Percentiles rank a stretch among this genome's conserved stretches.
phyloP scores from a whole-genome alignment of 2,329 filamentous ascomycete species.

The Phialophora verrucosa region DNA sequence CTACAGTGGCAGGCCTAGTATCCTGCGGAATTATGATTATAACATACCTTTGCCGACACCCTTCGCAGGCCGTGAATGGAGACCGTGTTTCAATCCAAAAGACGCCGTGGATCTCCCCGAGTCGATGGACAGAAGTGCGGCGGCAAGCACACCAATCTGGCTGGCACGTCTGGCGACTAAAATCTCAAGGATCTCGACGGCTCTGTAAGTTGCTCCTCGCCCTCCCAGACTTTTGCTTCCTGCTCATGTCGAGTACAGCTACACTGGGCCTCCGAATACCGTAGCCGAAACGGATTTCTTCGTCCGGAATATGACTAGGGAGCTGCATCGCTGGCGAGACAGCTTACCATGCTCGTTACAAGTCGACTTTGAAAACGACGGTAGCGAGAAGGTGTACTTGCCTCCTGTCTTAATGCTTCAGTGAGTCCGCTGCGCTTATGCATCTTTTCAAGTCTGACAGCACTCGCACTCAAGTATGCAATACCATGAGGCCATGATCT shows the following conservation, averaged over 20 bases:
- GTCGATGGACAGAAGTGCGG: too few species aligned
- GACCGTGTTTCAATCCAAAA: background rate
- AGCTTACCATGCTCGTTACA: slow-evolving; percentile 1
- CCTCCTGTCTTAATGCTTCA: background rate
- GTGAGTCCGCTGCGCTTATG: too few species aligned
- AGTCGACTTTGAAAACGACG: background rate
- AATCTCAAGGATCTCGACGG: background rate
- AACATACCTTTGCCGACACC: slow-evolving; percentile 2
- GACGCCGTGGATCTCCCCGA: background rate
- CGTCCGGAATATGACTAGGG: slow-evolving; percentile 8
- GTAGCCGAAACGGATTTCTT: background rate
- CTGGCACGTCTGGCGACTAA: background rate
- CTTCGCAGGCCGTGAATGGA: background rate
- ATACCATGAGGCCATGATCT: slow-evolving; percentile 10
- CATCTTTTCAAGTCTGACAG: too few species aligned
- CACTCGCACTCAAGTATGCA: slow-evolving; percentile 8
- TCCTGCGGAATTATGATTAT: background rate
- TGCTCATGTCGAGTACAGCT: background rate
- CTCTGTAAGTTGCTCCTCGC: slow-evolving; percentile 5
- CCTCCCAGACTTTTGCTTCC: background rate
- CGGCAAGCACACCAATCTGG: too few species aligned
- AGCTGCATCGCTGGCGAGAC: background rate
- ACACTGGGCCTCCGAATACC: background rate
- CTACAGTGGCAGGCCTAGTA: slow-evolving; percentile 15
- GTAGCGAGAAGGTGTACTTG: background rate